Evolutionary conservation across 441 rosid species (phyloP).

Genomic region (Populus tomentosa): DNA sequence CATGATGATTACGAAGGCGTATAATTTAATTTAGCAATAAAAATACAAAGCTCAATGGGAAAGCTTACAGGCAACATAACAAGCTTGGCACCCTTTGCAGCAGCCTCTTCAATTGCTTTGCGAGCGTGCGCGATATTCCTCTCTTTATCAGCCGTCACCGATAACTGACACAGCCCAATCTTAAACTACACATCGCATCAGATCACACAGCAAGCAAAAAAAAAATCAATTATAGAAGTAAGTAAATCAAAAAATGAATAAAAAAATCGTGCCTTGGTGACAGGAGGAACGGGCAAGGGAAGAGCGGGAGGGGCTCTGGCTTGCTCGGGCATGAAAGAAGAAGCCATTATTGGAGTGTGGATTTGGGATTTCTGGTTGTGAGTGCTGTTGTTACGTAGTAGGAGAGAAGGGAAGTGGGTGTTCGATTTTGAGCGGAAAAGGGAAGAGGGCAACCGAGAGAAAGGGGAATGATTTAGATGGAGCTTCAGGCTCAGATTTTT

Average conservation of each 20-base stretch:
- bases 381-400: slow-evolving; percentile 11
- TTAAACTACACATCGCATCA: slow-evolving; percentile 46
- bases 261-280: slow-evolving; percentile 48
- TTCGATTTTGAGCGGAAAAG: slow-evolving; percentile 15
- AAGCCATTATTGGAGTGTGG: slow-evolving; percentile 39
- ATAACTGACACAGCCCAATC: slow-evolving; percentile 76
- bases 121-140: slow-evolving; percentile 74
- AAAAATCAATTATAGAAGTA: background rate
- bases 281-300: slow-evolving; percentile 65
- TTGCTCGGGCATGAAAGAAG: slow-evolving; percentile 66
- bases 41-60: background rate
- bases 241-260: background rate
- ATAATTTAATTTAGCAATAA: background rate
- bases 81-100: slow-evolving; percentile 70
- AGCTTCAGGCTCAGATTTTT: slow-evolving; percentile 21
- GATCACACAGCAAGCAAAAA: background rate
- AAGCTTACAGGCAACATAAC: slow-evolving; percentile 77
- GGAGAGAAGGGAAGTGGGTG: slow-evolving; percentile 13
- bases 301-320: slow-evolving; percentile 84
- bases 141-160: slow-evolving; percentile 68
- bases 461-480: slow-evolving; percentile 19
- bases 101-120: slow-evolving; percentile 67
- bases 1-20: background rate
- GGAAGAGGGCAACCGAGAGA: slow-evolving; percentile 14
- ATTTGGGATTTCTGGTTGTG: slow-evolving; percentile 8